Percentiles rank a stretch among this genome's conserved stretches.
Conservation (phyloP, 73 alveolate species). For the Paramecium sexaurelia region DNA sequence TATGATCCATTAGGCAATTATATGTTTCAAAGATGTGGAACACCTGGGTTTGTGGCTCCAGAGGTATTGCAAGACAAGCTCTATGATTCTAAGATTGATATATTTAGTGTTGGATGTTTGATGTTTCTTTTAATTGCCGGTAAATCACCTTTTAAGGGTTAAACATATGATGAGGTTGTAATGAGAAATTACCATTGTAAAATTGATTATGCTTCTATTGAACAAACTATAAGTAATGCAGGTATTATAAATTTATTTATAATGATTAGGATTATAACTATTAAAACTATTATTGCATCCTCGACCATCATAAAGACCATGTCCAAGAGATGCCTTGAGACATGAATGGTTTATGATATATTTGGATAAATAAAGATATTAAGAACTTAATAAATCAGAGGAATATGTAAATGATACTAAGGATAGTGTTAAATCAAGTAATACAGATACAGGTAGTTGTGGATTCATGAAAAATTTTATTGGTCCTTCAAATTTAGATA, state of each 20-base stretch:
- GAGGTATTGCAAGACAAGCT: conserved; percentile 70
- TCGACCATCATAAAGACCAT: conserved; percentile 51
- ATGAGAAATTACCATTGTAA: conserved; percentile 63
- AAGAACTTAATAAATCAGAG: background rate
- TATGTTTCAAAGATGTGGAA: conserved; percentile 71
- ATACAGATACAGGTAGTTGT: conserved; percentile 21
- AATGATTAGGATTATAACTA: background rate
- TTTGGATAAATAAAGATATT: background rate
- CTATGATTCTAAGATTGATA: conserved; percentile 70
- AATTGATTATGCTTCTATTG: conserved; percentile 49
- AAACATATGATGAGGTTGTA: conserved; percentile 57
- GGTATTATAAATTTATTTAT: background rate
- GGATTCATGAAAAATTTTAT: conserved; percentile 11
- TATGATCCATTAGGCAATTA: conserved; percentile 66
- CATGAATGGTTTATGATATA: conserved; percentile 61
- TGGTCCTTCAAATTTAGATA: background rate
- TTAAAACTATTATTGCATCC: conserved; percentile 45
- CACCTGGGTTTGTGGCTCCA: conserved; percentile 82
- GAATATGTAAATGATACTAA: background rate
- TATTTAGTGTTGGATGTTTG: conserved; percentile 73
- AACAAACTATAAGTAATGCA: background rate
- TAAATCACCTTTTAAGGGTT: conserved; percentile 67
- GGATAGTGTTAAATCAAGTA: background rate
- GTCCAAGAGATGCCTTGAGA: conserved; percentile 61
- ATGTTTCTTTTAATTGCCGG: conserved; percentile 73